These are phyloP conservation scores for Dictyostelium brefeldianum DNA, from an alignment of 78 protist genomes.

Conservation along the genomic window DNA sequence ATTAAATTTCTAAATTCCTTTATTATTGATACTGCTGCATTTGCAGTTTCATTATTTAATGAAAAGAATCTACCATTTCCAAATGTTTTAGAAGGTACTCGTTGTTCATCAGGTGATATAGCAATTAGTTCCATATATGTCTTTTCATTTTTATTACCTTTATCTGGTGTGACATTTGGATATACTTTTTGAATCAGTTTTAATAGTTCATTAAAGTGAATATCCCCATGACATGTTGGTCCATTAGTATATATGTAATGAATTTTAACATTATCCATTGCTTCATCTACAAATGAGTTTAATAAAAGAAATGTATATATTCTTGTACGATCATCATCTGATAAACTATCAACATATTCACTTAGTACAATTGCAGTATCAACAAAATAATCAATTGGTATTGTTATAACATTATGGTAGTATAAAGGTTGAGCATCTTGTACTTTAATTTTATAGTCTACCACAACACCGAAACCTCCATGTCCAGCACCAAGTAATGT, in stretches of 20 bases:
- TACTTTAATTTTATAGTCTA: neutral
- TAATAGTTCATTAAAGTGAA: neutral
- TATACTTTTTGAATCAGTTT: neutral
- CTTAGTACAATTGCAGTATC: neutral
- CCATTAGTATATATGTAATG: neutral
- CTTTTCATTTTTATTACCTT: neutral
- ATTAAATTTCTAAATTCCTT: neutral
- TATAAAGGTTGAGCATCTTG: neutral
- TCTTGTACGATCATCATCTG: neutral
- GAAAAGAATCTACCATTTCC: too few species aligned
- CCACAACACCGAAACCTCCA: neutral
- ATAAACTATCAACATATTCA: neutral
- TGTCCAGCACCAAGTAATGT: constrained; percentile 14
- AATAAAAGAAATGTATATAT: neutral
- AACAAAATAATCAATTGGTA: neutral
- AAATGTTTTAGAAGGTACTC: neutral
- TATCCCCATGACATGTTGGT: neutral
- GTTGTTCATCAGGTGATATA: neutral
- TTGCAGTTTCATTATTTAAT: neutral
- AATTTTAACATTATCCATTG: neutral
- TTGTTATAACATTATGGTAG: neutral
- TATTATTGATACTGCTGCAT: neutral
- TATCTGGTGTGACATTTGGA: neutral
- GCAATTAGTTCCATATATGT: neutral
- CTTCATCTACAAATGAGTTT: neutral